phyloP scores from a whole-genome alignment of 2,329 filamentous ascomycete genomes.

The Botrytis tulipae region DNA sequence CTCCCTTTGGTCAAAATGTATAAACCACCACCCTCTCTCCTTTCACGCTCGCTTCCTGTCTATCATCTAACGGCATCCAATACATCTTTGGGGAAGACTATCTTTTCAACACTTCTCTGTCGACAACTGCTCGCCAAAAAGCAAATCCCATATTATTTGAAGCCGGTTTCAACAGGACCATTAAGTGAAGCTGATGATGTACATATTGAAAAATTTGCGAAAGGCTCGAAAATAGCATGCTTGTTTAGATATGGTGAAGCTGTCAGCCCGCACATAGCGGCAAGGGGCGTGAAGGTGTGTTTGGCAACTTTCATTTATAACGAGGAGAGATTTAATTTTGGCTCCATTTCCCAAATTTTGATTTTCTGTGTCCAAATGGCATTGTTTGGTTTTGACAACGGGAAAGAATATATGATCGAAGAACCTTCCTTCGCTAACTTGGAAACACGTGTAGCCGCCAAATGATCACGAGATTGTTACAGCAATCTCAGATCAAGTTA shows the following conservation, averaged over 20 bases:
- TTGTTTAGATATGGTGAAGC: conserved; percentile 72
- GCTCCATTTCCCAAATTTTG: fast-evolving
- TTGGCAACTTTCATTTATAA: neutral
- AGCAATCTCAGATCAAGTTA: conserved; percentile 11
- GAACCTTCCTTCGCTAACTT: conserved; percentile 42
- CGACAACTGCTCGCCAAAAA: conserved; percentile 9
- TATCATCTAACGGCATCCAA: conserved; percentile 19
- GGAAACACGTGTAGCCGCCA: conserved; percentile 21
- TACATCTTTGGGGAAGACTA: conserved; percentile 19
- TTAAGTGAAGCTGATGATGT: conserved; percentile 65
- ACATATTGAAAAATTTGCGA: conserved; percentile 58
- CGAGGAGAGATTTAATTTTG: fast-evolving
- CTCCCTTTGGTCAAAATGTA: neutral
- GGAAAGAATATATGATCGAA: neutral
- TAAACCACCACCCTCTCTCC: conserved; percentile 16
- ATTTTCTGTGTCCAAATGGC: no score
- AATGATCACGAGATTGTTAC: conserved; percentile 20
- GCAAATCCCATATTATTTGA: conserved; percentile 54
- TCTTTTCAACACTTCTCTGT: conserved; percentile 20
- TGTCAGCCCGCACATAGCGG: conserved; percentile 76
- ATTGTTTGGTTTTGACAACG: neutral
- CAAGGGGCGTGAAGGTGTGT: conserved; percentile 36
- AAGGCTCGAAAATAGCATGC: conserved; percentile 54
- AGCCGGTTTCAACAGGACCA: conserved; percentile 78
- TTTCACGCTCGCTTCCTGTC: conserved; percentile 5